These are phyloP conservation scores for Coprinellus micaceus DNA, from an alignment of 768 basidiomycete genomes.

Conservation along the genomic window DNA sequence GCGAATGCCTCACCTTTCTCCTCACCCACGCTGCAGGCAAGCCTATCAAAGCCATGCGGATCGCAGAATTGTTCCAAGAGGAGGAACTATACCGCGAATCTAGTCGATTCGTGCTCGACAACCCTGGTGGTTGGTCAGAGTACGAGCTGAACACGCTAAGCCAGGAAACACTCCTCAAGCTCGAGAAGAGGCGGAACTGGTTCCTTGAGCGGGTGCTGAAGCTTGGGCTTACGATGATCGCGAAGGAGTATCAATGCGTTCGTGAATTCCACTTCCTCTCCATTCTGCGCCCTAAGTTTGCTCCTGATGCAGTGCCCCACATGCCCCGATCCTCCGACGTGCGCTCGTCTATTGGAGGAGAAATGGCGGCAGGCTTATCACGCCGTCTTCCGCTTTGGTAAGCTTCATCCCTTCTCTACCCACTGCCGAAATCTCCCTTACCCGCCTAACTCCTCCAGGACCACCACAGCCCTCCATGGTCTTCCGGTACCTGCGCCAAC, in stretches of 20 bases:
- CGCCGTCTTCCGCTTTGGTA: conserved; percentile 83
- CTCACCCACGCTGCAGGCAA: conserved; percentile 89
- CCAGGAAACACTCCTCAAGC: conserved; percentile 78
- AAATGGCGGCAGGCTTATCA: conserved; percentile 91
- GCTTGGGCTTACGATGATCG: conserved; percentile 77
- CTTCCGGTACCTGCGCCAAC: conserved; percentile 83
- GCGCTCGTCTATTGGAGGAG: conserved; percentile 84
- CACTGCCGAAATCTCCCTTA: conserved; percentile 4
- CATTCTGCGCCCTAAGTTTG: background rate
- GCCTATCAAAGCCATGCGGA: conserved; percentile 89
- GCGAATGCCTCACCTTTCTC: conserved; percentile 81
- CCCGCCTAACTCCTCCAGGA: conserved; percentile 34
- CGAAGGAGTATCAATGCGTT: conserved; percentile 96
- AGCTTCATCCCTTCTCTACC: conserved; percentile 11
- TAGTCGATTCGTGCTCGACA: conserved; percentile 88
- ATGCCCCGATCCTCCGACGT: conserved; percentile 75
- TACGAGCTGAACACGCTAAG: conserved; percentile 79
- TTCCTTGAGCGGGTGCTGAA: conserved; percentile 93
- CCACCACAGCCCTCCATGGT: conserved; percentile 91
- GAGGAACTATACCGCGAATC: conserved; percentile 88
- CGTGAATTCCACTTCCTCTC: conserved; percentile 20
- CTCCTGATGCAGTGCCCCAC: conserved; percentile 57
- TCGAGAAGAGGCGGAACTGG: conserved; percentile 91
- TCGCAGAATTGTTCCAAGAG: conserved; percentile 87
- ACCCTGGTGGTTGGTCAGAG: conserved; percentile 82